Conservation (phyloP, 192 early-diverging fungal genomes). For the Chytriomyces sp. region DNA sequence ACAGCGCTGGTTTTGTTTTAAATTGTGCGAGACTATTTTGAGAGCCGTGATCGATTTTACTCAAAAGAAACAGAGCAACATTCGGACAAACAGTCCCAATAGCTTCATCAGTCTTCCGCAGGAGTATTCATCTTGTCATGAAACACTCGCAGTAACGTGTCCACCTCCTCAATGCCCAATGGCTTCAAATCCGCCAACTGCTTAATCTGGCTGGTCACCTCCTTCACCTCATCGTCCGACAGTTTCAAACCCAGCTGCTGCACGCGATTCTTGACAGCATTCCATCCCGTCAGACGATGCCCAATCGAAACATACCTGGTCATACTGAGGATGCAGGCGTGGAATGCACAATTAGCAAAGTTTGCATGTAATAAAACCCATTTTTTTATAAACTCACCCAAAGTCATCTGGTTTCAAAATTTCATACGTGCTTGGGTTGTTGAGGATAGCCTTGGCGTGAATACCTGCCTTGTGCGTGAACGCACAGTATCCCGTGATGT, state of each 20-base stretch:
- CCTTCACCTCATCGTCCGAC: conserved; percentile 90
- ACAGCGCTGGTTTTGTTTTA: too few species aligned
- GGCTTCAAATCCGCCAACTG: conserved; percentile 91
- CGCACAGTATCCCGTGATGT: conserved; percentile 98
- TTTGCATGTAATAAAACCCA: not conserved
- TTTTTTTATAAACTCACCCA: conserved; percentile 56
- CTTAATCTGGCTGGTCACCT: conserved; percentile 94
- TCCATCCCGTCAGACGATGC: conserved; percentile 97
- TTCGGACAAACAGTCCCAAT: not conserved
- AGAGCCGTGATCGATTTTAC: too few species aligned
- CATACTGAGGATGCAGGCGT: conserved; percentile 58
- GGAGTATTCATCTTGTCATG: conserved; percentile 56
- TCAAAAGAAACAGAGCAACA: too few species aligned
- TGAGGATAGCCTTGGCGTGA: conserved; percentile 99
- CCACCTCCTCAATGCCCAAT: conserved; percentile 91
- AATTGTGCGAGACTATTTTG: too few species aligned
- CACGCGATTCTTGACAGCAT: conserved; percentile 98
- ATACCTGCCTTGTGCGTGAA: conserved; percentile 99
- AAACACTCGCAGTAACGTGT: conserved; percentile 77
- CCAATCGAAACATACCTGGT: conserved; percentile 96
- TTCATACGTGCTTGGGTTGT: conserved; percentile 98
- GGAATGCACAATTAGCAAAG: not conserved
- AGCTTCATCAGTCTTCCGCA: not conserved
- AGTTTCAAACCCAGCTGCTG: conserved; percentile 86
- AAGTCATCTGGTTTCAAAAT: conserved; percentile 98